phyloP scores from a whole-genome alignment of 805 yeast species.

The Yarrowia keelungensis region DNA sequence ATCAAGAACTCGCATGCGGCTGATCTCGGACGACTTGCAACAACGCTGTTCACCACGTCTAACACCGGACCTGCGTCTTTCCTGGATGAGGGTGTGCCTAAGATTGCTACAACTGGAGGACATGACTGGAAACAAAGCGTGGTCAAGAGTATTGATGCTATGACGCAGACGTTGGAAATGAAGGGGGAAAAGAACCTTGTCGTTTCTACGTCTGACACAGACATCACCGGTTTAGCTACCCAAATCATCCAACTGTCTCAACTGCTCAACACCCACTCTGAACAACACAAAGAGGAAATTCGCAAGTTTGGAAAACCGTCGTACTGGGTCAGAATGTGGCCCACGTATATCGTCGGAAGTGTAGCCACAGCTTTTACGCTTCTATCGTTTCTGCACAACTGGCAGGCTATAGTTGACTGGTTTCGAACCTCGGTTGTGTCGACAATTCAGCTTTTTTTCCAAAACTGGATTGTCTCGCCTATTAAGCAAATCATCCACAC shows the following conservation, averaged over 20 bases:
- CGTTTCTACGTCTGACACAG: not conserved
- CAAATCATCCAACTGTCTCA: constrained; percentile 6
- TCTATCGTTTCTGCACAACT: constrained; percentile 53
- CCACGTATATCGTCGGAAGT: constrained; percentile 11
- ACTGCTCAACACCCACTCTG: not conserved
- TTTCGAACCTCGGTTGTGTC: constrained; percentile 63
- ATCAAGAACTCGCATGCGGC: constrained; percentile 33
- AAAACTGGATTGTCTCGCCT: constrained; percentile 87
- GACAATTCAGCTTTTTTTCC: constrained; percentile 70
- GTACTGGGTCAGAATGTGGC: constrained; percentile 38
- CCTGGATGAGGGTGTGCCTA: constrained; percentile 24
- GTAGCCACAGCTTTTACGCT: not conserved
- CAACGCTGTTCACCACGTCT: not conserved
- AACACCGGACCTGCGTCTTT: not conserved
- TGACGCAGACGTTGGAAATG: constrained; percentile 5
- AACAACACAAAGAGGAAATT: constrained; percentile 15
- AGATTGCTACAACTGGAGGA: not conserved
- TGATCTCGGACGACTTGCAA: constrained; percentile 20
- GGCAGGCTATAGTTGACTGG: constrained; percentile 64
- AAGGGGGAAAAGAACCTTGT: not conserved
- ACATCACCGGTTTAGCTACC: not conserved
- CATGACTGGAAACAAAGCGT: constrained; percentile 22
- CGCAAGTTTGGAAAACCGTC: constrained; percentile 15
- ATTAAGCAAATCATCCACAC: constrained; percentile 73
- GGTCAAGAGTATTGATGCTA: constrained; percentile 14